Evolutionary conservation across 1,139 yeast genomes (phyloP).

Genomic region (Kodamaea ohmeri): DNA sequence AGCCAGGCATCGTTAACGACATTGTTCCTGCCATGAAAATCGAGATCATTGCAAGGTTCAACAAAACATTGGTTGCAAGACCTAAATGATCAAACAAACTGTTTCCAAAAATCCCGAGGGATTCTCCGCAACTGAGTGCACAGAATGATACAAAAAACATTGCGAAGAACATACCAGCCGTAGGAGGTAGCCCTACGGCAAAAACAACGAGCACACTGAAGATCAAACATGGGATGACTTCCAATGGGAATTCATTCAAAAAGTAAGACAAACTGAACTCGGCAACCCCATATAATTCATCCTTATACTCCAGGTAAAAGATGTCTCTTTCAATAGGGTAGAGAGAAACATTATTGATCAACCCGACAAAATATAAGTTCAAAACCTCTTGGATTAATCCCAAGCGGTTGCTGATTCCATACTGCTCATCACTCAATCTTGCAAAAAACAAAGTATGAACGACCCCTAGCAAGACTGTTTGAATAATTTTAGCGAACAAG

Average conservation of each 20-base stretch:
- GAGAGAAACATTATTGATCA: constrained; percentile 70
- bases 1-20: constrained; percentile 70
- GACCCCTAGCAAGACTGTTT: constrained; percentile 61
- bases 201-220: constrained; percentile 64
- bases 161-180: constrained; percentile 63
- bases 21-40: constrained; percentile 85
- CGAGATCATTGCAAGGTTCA: constrained; percentile 63
- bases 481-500: constrained; percentile 63
- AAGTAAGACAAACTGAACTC: constrained; percentile 68
- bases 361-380: constrained; percentile 74
- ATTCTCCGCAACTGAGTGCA: constrained; percentile 74
- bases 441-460: constrained; percentile 70
- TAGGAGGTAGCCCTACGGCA: constrained; percentile 72
- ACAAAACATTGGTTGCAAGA: constrained; percentile 69
- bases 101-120: constrained; percentile 75
- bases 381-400: constrained; percentile 76
- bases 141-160: constrained; percentile 55
- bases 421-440: constrained; percentile 56
- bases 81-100: constrained; percentile 76
- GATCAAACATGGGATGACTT: constrained; percentile 55
- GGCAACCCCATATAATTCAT: constrained; percentile 64
- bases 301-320: constrained; percentile 76
- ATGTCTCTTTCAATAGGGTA: constrained; percentile 73
- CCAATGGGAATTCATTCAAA: constrained; percentile 71
- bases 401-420: constrained; percentile 62